These are phyloP conservation scores for Hypoxylon sp. DNA, from an alignment of 2,329 filamentous ascomycete genomes.

Conservation along the genomic window DNA sequence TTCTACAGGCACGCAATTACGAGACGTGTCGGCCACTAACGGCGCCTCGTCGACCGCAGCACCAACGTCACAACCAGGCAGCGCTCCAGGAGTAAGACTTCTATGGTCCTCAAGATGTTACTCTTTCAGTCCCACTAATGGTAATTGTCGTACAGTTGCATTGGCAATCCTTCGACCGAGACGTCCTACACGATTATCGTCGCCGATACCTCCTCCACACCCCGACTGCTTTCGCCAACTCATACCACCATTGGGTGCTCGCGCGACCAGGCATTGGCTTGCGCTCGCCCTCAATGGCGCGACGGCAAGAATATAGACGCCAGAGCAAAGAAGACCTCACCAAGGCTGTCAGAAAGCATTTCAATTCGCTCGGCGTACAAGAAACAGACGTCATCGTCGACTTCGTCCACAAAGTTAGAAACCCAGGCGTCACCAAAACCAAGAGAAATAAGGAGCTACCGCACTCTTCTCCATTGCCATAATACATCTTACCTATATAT, in stretches of 20 bases:
- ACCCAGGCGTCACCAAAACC: slow-evolving; percentile 57
- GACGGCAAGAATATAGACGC: slow-evolving; percentile 68
- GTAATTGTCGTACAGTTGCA: slow-evolving; percentile 56
- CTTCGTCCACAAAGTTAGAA: slow-evolving; percentile 75
- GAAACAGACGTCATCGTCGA: slow-evolving; percentile 87
- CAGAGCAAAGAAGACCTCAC: slow-evolving; percentile 78
- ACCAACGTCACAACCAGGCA: slow-evolving; percentile 37
- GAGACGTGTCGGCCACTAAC: slow-evolving; percentile 52
- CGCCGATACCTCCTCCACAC: slow-evolving; percentile 76
- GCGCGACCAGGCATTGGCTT: slow-evolving; percentile 70
- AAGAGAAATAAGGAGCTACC: slow-evolving; percentile 45
- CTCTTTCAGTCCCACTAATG: slow-evolving; percentile 27
- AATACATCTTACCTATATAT: slow-evolving; percentile 38
- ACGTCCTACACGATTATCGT: slow-evolving; percentile 77
- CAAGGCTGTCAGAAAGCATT: slow-evolving; percentile 79
- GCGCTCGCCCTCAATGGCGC: slow-evolving; percentile 79
- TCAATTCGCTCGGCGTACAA: slow-evolving; percentile 79
- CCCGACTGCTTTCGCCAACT: slow-evolving; percentile 73
- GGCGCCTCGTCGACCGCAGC: slow-evolving; percentile 43
- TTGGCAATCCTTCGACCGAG: slow-evolving; percentile 73
- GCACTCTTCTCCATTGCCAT: slow-evolving; percentile 48
- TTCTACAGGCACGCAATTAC: slow-evolving; percentile 58
- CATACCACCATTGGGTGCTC: slow-evolving; percentile 69
- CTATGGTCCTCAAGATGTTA: slow-evolving; percentile 9
- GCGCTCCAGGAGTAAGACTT: slow-evolving; percentile 42